These are phyloP conservation scores for Rhizopogon roseolus DNA, from an alignment of 768 basidiomycete genomes.

Conservation along the genomic window DNA sequence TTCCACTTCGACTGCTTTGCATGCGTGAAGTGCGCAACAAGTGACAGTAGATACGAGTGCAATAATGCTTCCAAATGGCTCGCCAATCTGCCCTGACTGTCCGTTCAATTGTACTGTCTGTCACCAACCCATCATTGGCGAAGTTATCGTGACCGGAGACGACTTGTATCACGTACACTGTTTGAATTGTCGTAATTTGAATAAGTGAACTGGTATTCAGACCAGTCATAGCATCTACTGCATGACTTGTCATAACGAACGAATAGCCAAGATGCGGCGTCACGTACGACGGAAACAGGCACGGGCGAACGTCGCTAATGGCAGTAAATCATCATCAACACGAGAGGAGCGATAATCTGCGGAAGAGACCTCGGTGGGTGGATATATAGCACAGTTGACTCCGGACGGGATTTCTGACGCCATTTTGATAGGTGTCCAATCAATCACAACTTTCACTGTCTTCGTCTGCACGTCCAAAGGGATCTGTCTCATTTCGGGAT, in stretches of 20 bases:
- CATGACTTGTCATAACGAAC: slow-evolving; percentile 97
- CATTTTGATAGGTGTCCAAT: slow-evolving; percentile 6
- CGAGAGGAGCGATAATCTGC: slow-evolving; percentile 22
- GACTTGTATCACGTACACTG: slow-evolving; percentile 98
- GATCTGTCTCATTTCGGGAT: slow-evolving; percentile 21
- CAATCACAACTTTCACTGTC: slow-evolving; percentile 3
- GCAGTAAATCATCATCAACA: slow-evolving; percentile 18
- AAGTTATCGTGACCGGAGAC: slow-evolving; percentile 99
- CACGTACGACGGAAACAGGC: slow-evolving; percentile 83
- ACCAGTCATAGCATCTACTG: slow-evolving; percentile 98
- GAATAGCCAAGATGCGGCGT: slow-evolving; percentile 87
- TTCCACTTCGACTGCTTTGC: slow-evolving; percentile 96
- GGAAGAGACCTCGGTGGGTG: slow-evolving; percentile 40
- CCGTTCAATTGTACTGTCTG: slow-evolving; percentile 96
- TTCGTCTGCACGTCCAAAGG: slow-evolving; percentile 15
- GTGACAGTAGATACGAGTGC: slow-evolving; percentile 97
- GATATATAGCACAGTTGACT: not conserved
- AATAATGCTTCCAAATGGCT: slow-evolving; percentile 93
- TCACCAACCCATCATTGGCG: slow-evolving; percentile 90
- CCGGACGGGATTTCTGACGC: not conserved
- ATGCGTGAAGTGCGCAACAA: slow-evolving; percentile 91
- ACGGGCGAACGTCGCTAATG: slow-evolving; percentile 39
- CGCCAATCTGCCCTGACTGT: slow-evolving; percentile 92
- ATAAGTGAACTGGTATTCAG: slow-evolving; percentile 98
- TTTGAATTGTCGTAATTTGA: slow-evolving; percentile 95